Base-by-base conservation (phyloP, 78 protist species). In the Dictyostelium citrinum region DNA sequence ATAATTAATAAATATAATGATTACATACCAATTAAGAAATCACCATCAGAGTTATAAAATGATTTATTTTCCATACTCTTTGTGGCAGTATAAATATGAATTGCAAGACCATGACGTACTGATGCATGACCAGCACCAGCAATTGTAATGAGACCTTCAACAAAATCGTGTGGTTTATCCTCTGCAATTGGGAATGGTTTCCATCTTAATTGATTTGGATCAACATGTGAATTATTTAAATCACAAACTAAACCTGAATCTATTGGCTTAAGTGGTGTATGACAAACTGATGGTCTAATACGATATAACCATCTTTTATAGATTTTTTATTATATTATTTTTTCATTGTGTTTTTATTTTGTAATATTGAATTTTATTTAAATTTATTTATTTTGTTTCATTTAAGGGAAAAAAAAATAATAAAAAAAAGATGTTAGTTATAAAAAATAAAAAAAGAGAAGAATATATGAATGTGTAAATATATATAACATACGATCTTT, bases 131-230 rank as follows among this genome's bases (percentile, higher is more conserved):
- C 96, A 33, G 96, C 85, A 46, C 96, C 96, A 7, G 98, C 97
- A 55, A 96, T 79, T 10, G 98, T 94, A 37, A 55, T 20, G 58
- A 98, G 81, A 61, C 98, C 98, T 1, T 96, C 85, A 51, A 98
- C 84, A 27, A 97, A 98, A 64, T 96, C 93, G 45, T 29, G 80
- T 27, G 41, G 22, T 16, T 79, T 76, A 22, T 74, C 90, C 8
- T 55, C 64, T 6, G 97, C 95, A 20, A 96, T 24, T 4, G 90
- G 91, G 29, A 92, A 71, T 35, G 98, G 99, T 27, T n/a, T 51
- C 99, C 99, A 98, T 24, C 99, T 90, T 9, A 90, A 14, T 94
- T 97, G 99, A 78, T 91, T 86, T 39, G 98, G 98, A 37, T 45
- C 74, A 39, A 61, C 64, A 45, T 39, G 68, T 22, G 31, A 29